phyloP scores from a whole-genome alignment of 768 basidiomycete species.

The Cystobasidium tubakii region DNA sequence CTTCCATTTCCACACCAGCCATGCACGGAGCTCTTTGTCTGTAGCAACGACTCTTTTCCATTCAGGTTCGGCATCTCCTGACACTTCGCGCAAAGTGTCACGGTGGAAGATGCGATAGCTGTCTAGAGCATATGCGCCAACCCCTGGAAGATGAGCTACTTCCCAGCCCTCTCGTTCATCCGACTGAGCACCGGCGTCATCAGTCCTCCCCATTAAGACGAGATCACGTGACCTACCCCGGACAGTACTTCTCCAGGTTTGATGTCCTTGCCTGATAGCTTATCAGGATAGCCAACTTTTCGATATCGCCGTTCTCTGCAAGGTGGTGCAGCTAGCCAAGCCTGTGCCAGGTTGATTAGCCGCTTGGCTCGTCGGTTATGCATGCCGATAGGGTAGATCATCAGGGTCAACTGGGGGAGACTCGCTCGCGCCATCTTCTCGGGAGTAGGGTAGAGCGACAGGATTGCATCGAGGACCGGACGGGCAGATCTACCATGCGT shows the following conservation, averaged over 20 bases:
- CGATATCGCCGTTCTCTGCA: slow-evolving; percentile 20
- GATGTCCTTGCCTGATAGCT: slow-evolving; percentile 15
- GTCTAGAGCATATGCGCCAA: slow-evolving; percentile 24
- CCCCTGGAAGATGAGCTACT: slow-evolving; percentile 30
- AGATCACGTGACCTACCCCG: too few species aligned
- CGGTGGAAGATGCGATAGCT: slow-evolving; percentile 29
- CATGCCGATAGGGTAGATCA: slow-evolving; percentile 26
- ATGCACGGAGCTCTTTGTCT: slow-evolving; percentile 13
- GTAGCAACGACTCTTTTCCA: slow-evolving; percentile 30
- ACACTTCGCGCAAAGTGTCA: background rate
- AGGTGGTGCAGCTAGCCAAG: slow-evolving; percentile 25
- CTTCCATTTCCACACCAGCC: slow-evolving; percentile 19
- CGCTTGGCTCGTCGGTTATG: slow-evolving; percentile 28
- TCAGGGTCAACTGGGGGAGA: background rate
- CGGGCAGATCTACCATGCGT: slow-evolving; percentile 3
- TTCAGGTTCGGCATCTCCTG: background rate
- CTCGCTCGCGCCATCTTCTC: background rate
- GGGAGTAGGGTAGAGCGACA: slow-evolving; percentile 15
- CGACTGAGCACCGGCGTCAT: background rate
- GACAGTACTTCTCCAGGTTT: slow-evolving; percentile 4
- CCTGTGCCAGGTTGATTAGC: slow-evolving; percentile 26
- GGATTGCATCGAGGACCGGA: slow-evolving; percentile 13
- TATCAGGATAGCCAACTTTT: slow-evolving; percentile 14
- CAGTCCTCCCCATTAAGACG: too few species aligned
- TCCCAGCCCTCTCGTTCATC: slow-evolving; percentile 29